A percentile compares a stretch with the other conserved stretches of the same genome.
phyloP scores from a whole-genome alignment of 208 protist genomes.

The Kentomonas sorsogonicus region DNA sequence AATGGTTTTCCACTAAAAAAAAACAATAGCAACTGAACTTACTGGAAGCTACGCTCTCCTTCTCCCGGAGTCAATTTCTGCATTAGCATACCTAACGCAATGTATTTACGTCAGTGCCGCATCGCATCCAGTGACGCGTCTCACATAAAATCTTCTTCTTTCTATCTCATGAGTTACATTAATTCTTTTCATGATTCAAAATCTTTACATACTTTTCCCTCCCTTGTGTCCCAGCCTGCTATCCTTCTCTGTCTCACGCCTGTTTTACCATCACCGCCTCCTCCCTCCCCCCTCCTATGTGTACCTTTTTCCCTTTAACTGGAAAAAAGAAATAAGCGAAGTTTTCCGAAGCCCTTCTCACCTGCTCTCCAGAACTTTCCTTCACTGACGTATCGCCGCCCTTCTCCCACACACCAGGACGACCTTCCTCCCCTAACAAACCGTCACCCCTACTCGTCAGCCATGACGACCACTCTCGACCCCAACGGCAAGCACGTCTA shows the following conservation, averaged over 20 bases:
- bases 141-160: not conserved
- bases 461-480: conserved; percentile 9
- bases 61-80: conserved; percentile 2
- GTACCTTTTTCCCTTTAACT: conserved; percentile 6
- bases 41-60: not conserved
- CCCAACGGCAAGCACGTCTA: conserved; percentile 56
- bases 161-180: not conserved
- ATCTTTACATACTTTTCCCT: not conserved
- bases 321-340: conserved; percentile 1
- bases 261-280: too few relatives aligned
- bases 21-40: not conserved
- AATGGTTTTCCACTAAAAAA: not conserved
- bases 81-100: not conserved
- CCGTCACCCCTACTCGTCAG: not conserved
- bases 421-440: not conserved
- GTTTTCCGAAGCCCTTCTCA: conserved; percentile 1
- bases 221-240: not conserved
- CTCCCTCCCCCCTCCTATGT: too few relatives aligned
- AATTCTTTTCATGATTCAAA: conserved; percentile 4
- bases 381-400: conserved; percentile 1
- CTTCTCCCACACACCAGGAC: conserved; percentile 3
- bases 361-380: conserved; percentile 4
- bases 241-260: too few relatives aligned
- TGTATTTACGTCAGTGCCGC: not conserved
- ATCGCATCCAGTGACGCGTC: not conserved